Base-by-base conservation (phyloP, 2,329 filamentous ascomycete genomes). In the Alternaria triticimaculans region DNA sequence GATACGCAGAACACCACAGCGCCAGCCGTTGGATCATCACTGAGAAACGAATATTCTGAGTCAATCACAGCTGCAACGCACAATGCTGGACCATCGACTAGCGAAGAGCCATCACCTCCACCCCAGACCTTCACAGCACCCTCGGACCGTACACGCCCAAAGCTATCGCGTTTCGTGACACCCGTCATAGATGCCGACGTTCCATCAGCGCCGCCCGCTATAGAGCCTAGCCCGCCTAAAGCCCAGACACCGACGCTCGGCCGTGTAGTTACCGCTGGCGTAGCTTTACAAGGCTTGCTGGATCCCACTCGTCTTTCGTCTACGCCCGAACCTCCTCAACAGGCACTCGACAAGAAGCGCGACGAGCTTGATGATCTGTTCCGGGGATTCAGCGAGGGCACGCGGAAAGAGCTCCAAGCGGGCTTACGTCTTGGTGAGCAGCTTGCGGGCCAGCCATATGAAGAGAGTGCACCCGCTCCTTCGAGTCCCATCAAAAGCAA, bases 361-460 rank as follows among this genome's bases (percentile, higher is more conserved):
- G 71, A 66, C 37, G 66, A 68, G 28, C 70, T 81, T 3, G 77
- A 80, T 28, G 75, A 80, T 51, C 65, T 80, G 2, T 82, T 82
- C 66, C 73, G 74, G 30, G 79, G 78, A 3, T 82, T 82, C 63
- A 78, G 80, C 56, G 75, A 79, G 55, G 76, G 78, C 5, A 80
- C 80, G 8, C 74, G 77, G 58, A 74, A 73, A 60, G 77, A 82
- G 46, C 67, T 82, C 12, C 80, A 77, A 45, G 76, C 79, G 54
- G 77, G 78, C 30, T 69, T 82, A 30, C 74, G 77, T 41, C 72
- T 81, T 30, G 80, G 80, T 25, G 76, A 81, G 59, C 78, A 79
- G 50, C 69, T 82, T 51, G 78, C 78, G 30, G 63, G 53, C 12
- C 66, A 74, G 25, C 62, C 49, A 37, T 64, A 63, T 14, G 63